A percentile compares a stretch with the other conserved stretches of the same genome.
phyloP scores from a whole-genome alignment of 2,329 filamentous ascomycete genomes.

The Pseudogymnoascus sp. region DNA sequence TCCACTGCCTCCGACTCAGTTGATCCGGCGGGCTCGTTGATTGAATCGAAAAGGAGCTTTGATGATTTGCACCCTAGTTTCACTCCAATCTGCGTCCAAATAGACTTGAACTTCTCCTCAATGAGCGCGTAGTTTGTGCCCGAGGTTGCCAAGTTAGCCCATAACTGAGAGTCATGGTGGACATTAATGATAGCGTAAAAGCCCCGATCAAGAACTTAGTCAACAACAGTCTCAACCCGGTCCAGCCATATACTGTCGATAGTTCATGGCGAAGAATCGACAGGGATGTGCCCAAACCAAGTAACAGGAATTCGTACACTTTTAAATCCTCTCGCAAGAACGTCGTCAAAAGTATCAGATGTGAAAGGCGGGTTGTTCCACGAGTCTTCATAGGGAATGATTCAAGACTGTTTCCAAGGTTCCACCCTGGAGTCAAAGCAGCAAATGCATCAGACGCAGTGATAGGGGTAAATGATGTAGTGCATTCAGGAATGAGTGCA shows the following conservation, averaged over 20 bases:
- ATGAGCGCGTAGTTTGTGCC: conserved; percentile 42
- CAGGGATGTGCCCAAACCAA: neutral
- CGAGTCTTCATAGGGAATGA: neutral
- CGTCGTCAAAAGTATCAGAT: neutral
- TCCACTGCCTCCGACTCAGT: conserved; percentile 41
- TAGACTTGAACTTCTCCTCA: conserved; percentile 44
- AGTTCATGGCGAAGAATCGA: neutral
- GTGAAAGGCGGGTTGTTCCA: neutral
- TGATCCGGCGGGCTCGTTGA: conserved; percentile 49
- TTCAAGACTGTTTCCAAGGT: neutral
- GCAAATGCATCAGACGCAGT: neutral
- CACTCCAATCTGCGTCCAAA: conserved; percentile 49
- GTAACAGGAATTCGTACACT: neutral
- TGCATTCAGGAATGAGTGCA: neutral
- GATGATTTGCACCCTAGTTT: conserved; percentile 46
- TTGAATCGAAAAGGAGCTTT: conserved; percentile 46
- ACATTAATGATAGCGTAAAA: conserved; percentile 48
- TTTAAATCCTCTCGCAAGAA: neutral
- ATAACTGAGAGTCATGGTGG: conserved; percentile 51
- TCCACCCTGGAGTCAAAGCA: neutral
- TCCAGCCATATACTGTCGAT: conserved; percentile 40
- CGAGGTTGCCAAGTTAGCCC: conserved; percentile 42
- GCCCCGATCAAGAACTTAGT: conserved; percentile 41
- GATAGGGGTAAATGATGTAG: neutral
- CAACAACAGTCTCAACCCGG: conserved; percentile 47